Evolutionary conservation across 805 yeast species (phyloP).

Genomic region (Sporopachydermia lactativora): DNA sequence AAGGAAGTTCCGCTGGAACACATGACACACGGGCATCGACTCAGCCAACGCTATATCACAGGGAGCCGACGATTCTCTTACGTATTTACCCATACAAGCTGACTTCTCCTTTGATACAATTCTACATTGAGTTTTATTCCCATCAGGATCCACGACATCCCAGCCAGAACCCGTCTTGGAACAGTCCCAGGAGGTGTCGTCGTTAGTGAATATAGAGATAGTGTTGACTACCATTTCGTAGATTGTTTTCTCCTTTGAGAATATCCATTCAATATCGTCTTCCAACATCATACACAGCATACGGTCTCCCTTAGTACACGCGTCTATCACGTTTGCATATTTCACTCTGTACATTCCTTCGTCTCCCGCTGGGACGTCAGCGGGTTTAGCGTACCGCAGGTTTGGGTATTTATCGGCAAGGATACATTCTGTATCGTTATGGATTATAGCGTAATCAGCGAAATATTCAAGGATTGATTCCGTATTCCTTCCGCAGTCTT

Average conservation of each 20-base stretch:
- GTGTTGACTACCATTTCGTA: conserved; percentile 7
- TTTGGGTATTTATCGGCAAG: neutral
- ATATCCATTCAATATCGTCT: conserved; percentile 10
- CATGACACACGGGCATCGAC: conserved; percentile 7
- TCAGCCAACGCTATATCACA: conserved; percentile 10
- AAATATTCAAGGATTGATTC: neutral
- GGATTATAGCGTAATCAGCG: conserved; percentile 1
- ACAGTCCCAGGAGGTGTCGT: conserved; percentile 10
- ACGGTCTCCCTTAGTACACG: conserved; percentile 8
- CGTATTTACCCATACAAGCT: conserved; percentile 6
- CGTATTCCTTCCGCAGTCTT: neutral
- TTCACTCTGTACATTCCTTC: conserved; percentile 1
- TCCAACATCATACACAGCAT: conserved; percentile 10
- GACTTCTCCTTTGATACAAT: conserved; percentile 7
- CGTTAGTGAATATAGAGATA: conserved; percentile 7
- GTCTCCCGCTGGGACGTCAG: neutral
- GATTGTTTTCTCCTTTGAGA: conserved; percentile 3
- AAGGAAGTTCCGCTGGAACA: conserved; percentile 8
- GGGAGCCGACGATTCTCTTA: conserved; percentile 4
- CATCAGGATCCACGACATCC: conserved; percentile 9
- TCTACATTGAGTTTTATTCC: conserved; percentile 11
- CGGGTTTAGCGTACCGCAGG: neutral
- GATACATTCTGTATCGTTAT: neutral
- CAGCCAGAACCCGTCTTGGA: conserved; percentile 11
- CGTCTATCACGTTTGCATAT: conserved; percentile 1